Conservation (phyloP, 306 rosid species). For the Quillaja saponaria region DNA sequence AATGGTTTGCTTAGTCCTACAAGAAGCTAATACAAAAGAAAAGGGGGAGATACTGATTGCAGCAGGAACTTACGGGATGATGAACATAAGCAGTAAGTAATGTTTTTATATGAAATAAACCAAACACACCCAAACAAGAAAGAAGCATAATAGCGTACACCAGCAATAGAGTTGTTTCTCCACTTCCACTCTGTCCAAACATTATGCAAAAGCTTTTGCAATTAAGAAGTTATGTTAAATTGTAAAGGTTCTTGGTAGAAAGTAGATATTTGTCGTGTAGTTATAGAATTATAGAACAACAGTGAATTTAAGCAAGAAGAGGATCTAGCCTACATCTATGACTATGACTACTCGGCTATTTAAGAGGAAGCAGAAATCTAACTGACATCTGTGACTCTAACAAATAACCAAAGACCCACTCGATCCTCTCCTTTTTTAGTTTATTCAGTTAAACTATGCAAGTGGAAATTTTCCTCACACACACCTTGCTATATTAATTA, state of each 20-base stretch:
- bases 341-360: no score
- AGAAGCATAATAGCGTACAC: conserved; percentile 31
- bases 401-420: no score
- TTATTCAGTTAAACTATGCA: no score
- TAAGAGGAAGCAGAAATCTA: no score
- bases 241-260: no score
- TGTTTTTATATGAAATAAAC: conserved; percentile 16
- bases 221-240: conserved; percentile 33
- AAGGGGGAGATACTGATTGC: conserved; percentile 1
- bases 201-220: conserved; percentile 77
- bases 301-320: neutral
- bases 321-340: no score
- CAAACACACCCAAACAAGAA: neutral
- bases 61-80: neutral
- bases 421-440: no score
- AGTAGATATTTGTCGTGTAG: no score
- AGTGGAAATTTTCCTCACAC: no score
- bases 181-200: conserved; percentile 90
- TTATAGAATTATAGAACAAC: no score
- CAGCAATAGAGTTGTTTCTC: conserved; percentile 91
- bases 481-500: no score
- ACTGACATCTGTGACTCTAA: no score
- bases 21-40: conserved; percentile 59
- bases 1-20: conserved; percentile 89
- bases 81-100: conserved; percentile 8